Percentiles rank a stretch among this genome's conserved stretches.
Conservation (phyloP, 163 green algal genomes). For the Volvox carteri region DNA sequence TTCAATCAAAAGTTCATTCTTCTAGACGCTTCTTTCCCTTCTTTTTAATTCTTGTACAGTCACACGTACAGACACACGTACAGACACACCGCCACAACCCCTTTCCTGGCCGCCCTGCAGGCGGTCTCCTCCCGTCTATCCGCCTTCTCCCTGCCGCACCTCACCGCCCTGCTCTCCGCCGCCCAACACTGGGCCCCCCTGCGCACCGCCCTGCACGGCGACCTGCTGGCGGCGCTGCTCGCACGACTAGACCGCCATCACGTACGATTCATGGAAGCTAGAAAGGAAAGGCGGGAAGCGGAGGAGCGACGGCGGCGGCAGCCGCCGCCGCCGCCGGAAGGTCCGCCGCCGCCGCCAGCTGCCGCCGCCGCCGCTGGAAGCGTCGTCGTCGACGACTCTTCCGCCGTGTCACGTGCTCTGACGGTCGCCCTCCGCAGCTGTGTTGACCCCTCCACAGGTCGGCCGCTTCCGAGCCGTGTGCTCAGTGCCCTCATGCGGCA, state of each 20-base stretch:
- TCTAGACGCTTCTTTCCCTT: no score
- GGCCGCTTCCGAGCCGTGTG: not conserved
- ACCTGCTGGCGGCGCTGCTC: conserved; percentile 23
- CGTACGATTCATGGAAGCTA: not conserved
- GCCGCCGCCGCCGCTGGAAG: not conserved
- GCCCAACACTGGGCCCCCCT: not conserved
- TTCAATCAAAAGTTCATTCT: no score
- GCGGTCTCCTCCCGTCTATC: conserved; percentile 10
- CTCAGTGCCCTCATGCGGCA: conserved; percentile 26
- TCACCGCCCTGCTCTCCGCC: conserved; percentile 14
- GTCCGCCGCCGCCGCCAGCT: not conserved
- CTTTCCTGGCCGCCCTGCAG: no score
- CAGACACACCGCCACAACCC: no score
- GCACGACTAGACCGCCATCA: not conserved
- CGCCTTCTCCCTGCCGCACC: not conserved
- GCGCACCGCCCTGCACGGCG: not conserved
- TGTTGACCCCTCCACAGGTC: not conserved
- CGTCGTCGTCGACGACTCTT: not conserved
- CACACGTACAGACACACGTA: no score
- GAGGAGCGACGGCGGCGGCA: not conserved
- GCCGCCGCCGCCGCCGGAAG: not conserved
- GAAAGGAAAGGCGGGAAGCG: not conserved
- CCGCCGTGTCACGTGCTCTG: not conserved
- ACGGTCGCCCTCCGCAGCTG: not conserved
- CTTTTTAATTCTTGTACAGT: no score